Base-by-base conservation (phyloP, 352 stramenopile genomes). In the Phytophthora crassamura region DNA sequence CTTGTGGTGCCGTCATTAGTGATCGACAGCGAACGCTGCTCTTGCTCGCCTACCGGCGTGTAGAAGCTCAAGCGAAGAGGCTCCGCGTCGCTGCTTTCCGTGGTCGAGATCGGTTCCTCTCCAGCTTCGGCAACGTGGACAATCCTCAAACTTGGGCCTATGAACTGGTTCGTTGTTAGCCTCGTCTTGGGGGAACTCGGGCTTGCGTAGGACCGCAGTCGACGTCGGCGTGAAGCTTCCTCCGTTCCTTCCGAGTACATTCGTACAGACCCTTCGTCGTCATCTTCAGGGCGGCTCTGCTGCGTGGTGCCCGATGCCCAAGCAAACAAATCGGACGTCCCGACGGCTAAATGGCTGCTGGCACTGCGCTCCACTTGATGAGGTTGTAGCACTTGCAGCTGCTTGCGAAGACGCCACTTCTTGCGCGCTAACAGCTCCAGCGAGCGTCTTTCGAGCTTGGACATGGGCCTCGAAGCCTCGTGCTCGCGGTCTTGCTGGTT, bases 361-460 rank as follows among this genome's bases (percentile, higher is more conserved):
- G 71, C 53, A 45, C 82, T 88, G 7, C 46, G 40, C 45, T 88
- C 71, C 14, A 94, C 77, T 45, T 90, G 74, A 50, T 94, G 83
- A 2, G 84, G 84, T 20, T 84, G 74, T 8, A 94, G 28, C 34
- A 75, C 50, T 16, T 89, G 65, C 6, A 95, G 76, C 42, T 92
- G 84, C 58, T 92, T 93, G 8, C 77, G 74, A 15, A 93, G 64
- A 3, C 79, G 80, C 25, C 68, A 78, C 39, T 93, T 93, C 65
- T 91, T 87, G 9, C 64, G 64, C 33, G 67, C 71, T 5, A 95
- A 69, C 14, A 84, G 54, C 36, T 84, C 74, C 3, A 81, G 55
- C 15, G 78, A 88, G 6, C 80, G 69, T 55, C 80, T 86, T 50
- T 90, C 83, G 16, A 89, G 56, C 6, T 72, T 80, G 11, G 84